Evolutionary conservation across 164 flowering plant genomes (phyloP).

Genomic region (Platanus orientalis): DNA sequence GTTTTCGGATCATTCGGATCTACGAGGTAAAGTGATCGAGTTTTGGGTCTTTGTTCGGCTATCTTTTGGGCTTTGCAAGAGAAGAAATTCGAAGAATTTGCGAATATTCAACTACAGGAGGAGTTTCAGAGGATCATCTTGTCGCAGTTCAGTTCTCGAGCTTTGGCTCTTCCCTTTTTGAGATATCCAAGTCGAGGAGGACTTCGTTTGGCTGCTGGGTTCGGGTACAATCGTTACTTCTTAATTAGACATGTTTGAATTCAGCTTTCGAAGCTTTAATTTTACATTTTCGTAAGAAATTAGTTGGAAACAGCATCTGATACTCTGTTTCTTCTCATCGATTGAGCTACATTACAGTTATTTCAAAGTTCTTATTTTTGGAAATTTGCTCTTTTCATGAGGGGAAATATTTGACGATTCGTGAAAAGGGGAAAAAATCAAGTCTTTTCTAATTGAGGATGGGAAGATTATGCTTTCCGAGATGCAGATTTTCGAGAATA

Average conservation of each 20-base stretch:
- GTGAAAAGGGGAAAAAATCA: neutral
- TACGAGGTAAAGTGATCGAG: neutral
- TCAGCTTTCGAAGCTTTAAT: neutral
- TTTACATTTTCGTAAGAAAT: neutral
- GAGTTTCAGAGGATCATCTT: neutral
- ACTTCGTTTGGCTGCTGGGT: neutral
- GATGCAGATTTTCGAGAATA: conserved; percentile 40
- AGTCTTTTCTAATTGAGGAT: conserved; percentile 20
- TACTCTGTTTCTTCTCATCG: neutral
- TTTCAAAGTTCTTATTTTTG: neutral
- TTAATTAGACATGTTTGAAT: neutral
- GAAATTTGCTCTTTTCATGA: neutral
- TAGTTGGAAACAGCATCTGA: neutral
- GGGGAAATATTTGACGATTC: neutral
- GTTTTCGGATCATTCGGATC: neutral
- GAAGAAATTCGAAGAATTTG: neutral
- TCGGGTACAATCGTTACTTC: neutral
- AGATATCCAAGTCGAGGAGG: neutral
- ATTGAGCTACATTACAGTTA: neutral
- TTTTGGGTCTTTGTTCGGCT: neutral
- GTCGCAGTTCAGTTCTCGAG: neutral
- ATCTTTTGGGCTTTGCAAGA: neutral
- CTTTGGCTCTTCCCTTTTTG: too few species aligned
- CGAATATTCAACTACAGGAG: neutral
- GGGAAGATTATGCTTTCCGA: conserved; percentile 48